phyloP scores from a whole-genome alignment of 352 stramenopile genomes.

The Globisporangium cederbergense region DNA sequence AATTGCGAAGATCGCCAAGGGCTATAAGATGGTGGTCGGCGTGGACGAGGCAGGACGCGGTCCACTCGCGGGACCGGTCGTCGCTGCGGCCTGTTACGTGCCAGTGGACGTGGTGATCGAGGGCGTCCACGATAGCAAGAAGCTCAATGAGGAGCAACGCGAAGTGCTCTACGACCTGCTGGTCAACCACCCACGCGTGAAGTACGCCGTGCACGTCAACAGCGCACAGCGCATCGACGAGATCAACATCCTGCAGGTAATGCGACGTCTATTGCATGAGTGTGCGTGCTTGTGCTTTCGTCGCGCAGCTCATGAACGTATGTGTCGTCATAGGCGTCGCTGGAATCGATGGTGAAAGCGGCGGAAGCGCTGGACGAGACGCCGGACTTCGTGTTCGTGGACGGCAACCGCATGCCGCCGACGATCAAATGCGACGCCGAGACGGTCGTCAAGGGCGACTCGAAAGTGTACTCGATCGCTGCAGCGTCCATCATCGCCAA shows the following conservation, averaged over 20 bases:
- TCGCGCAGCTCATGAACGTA: background rate
- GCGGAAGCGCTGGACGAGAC: constrained; percentile 55
- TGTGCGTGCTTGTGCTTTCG: background rate
- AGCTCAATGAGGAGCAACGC: constrained; percentile 92
- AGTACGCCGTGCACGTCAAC: constrained; percentile 86
- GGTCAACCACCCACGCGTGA: constrained; percentile 65
- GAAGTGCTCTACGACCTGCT: constrained; percentile 90
- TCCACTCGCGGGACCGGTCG: constrained; percentile 90
- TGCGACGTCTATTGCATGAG: background rate
- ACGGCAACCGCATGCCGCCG: constrained; percentile 94
- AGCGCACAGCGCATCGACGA: constrained; percentile 92
- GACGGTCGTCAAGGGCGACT: constrained; percentile 94
- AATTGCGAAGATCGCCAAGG: constrained; percentile 39
- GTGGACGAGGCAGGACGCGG: constrained; percentile 96
- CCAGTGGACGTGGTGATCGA: constrained; percentile 75
- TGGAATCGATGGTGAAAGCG: constrained; percentile 93
- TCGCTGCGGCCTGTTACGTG: constrained; percentile 71
- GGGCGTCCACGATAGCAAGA: constrained; percentile 95
- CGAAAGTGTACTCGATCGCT: constrained; percentile 94
- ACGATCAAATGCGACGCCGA: constrained; percentile 85
- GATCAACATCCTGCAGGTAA: constrained; percentile 97
- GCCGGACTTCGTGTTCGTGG: constrained; percentile 91
- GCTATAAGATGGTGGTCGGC: constrained; percentile 84
- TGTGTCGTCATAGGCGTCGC: constrained; percentile 62
- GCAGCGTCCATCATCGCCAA: constrained; percentile 98